Conservation (phyloP, 2,329 filamentous ascomycete species). For the Aureobasidium uvarum region DNA sequence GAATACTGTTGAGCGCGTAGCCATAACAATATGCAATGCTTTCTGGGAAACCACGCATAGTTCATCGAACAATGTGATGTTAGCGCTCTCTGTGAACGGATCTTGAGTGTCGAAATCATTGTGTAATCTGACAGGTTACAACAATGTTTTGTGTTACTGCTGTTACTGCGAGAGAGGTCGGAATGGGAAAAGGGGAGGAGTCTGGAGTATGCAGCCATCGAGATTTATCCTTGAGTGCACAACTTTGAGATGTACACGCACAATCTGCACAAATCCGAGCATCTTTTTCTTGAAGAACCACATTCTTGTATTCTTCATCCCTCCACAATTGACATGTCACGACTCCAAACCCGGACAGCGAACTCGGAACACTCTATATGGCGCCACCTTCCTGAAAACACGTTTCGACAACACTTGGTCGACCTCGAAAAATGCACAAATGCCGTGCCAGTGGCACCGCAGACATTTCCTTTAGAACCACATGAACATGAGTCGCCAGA, state of each 20-base stretch:
- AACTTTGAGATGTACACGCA: neutral
- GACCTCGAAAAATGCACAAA: constrained; percentile 18
- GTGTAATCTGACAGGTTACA: too few relatives aligned
- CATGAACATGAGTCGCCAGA: neutral
- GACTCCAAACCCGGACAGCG: constrained; percentile 11
- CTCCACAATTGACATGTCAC: constrained; percentile 5
- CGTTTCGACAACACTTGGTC: constrained; percentile 21
- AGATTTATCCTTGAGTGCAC: neutral
- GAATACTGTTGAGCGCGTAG: neutral
- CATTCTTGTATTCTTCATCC: neutral
- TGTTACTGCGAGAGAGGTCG: neutral
- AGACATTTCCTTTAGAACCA: neutral
- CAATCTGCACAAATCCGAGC: neutral
- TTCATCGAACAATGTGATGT: neutral
- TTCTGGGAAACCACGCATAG: neutral
- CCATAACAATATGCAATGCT: neutral
- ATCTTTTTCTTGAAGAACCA: neutral
- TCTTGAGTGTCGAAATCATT: too few relatives aligned
- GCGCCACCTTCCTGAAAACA: neutral
- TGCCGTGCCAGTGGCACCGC: constrained; percentile 13
- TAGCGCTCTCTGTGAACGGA: too few relatives aligned
- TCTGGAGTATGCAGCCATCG: neutral
- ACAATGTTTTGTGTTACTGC: neutral
- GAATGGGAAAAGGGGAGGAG: neutral
- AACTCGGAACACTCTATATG: constrained; percentile 11